These are phyloP conservation scores for Ormosia semicastrata DNA, from an alignment of 306 rosid species.

Conservation along the genomic window DNA sequence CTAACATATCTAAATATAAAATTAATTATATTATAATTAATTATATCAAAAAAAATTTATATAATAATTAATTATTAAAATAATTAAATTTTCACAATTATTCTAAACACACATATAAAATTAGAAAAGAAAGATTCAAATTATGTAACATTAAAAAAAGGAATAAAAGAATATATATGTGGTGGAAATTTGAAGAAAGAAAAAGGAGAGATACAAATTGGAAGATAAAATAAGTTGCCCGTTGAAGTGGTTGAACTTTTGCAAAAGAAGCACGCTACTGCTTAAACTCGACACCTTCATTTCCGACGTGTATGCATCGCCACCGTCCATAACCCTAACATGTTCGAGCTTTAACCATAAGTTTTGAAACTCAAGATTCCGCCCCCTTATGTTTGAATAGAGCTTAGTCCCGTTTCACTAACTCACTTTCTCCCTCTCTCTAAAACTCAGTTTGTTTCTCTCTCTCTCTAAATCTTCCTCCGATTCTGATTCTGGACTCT, in stretches of 20 bases:
- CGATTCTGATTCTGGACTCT: neutral
- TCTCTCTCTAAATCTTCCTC: neutral
- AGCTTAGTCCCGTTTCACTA: constrained; percentile 48
- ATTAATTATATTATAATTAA: too few species aligned
- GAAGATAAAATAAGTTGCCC: constrained; percentile 15
- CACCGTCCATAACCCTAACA: constrained; percentile 24
- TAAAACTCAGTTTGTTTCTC: neutral
- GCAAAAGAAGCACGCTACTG: neutral
- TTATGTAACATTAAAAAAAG: neutral
- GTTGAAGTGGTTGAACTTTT: constrained; percentile 19
- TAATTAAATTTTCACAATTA: too few species aligned
- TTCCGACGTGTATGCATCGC: constrained; percentile 26
- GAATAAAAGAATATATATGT: neutral
- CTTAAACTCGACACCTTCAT: neutral
- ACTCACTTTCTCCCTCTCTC: constrained; percentile 10
- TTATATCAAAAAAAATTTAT: too few species aligned
- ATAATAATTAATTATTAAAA: too few species aligned
- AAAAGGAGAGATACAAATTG: neutral
- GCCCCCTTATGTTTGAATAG: constrained; percentile 82
- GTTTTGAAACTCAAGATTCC: constrained; percentile 63
- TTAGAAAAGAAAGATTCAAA: too few species aligned
- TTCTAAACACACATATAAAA: too few species aligned
- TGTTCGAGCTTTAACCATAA: constrained; percentile 47
- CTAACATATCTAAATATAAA: too few species aligned
- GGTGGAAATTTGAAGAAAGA: neutral